Base-by-base conservation (phyloP, 129 eudicot species). In the Chrysanthemum lavandulifolium region DNA sequence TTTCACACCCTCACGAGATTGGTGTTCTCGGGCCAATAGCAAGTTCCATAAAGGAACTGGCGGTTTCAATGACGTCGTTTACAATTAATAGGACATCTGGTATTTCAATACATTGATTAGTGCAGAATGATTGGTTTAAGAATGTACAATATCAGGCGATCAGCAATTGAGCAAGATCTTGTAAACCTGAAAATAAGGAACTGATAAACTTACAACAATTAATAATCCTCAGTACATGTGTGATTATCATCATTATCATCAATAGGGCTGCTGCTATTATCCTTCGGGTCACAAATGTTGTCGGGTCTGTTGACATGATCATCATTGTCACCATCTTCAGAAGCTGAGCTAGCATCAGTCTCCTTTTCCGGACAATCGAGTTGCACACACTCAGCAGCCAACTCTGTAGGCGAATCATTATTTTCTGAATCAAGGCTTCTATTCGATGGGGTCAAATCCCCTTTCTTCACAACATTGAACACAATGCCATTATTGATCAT, bases 381-480 rank as follows among this genome's bases (percentile, higher is more conserved):
- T 51, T 85, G 90, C 82, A 87, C 77, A 18, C 91, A 92, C 68
- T 89, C 96, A 4, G 91, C 87, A 62, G 75, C 84, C 11, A 82
- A 79, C 31, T 79, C 85, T 4, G 73, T 82, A 3, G 64, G 64
- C 2, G 80, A 65, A 65, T 75, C 54, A 47, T 58, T 68, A 60
- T 65, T 74, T 36, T 81, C 97, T 13, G 96, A 92, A 66, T 84
- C 91, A 16, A 10, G 82, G 68, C 92, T 91, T 78, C 90, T 71
- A 43, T 65, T 86, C 1, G 90, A 77, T 11, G 87, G 86, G 14
- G 96, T 80, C 73, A 87, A 40, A 11, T 66, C 96, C 29, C 80
- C 96, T 61, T 80, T 92, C 83, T 78, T 86, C 45, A 89, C 98
- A 13, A 92, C 87, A 65, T 89, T 92, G 54, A 92, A 89, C 61